A percentile compares a stretch with the other conserved stretches of the same genome.
phyloP scores from a whole-genome alignment of 2,329 filamentous ascomycete genomes.

The Paracoccidioides lutzii region DNA sequence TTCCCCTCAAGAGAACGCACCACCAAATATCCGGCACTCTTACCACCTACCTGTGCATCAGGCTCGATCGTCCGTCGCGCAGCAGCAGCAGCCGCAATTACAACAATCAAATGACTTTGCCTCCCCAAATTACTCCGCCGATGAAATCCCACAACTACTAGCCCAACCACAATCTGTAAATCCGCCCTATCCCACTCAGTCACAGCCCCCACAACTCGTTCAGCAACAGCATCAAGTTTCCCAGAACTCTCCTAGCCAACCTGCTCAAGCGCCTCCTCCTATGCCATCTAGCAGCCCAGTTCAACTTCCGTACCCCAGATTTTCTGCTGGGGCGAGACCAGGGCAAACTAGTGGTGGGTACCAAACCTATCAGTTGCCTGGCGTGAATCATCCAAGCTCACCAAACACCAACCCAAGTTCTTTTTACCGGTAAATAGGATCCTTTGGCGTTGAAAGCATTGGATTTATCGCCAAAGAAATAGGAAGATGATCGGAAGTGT shows the following conservation, averaged over 20 bases:
- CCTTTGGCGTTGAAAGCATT: neutral
- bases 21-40: constrained; percentile 20
- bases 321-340: constrained; percentile 18
- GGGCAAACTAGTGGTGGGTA: constrained; percentile 17
- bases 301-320: constrained; percentile 22
- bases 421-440: constrained; percentile 22
- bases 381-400: constrained; percentile 13
- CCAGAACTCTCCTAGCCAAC: constrained; percentile 5
- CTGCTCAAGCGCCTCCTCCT: constrained; percentile 23
- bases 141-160: constrained; percentile 16
- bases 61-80: constrained; percentile 17
- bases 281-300: constrained; percentile 21
- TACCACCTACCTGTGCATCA: constrained; percentile 18
- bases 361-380: constrained; percentile 27
- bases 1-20: constrained; percentile 46
- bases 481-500: neutral
- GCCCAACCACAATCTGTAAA: constrained; percentile 8
- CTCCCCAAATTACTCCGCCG: constrained; percentile 27
- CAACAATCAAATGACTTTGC: constrained; percentile 22
- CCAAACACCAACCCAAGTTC: constrained; percentile 22
- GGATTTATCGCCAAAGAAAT: neutral
- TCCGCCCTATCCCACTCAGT: constrained; percentile 15
- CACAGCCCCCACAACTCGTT: constrained; percentile 9
- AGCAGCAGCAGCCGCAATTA: constrained; percentile 19
- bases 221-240: constrained; percentile 20